These are phyloP conservation scores for Coleophoma eucalyptorum DNA, from an alignment of 2,329 filamentous ascomycete species.

Conservation along the genomic window DNA sequence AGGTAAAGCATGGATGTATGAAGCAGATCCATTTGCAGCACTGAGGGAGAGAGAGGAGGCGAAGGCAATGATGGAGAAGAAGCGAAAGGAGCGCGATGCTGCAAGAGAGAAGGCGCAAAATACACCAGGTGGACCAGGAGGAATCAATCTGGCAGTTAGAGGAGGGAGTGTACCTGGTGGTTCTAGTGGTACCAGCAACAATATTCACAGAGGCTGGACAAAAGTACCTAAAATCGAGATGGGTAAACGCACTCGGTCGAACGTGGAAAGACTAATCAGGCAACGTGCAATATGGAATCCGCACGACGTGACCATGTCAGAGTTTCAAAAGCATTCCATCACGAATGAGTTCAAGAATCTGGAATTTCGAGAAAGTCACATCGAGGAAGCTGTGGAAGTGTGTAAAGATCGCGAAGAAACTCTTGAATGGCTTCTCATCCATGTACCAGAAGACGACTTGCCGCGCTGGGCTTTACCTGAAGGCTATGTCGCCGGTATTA, in stretches of 20 bases:
- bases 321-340: slow-evolving; percentile 52
- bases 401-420: slow-evolving; percentile 92
- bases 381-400: slow-evolving; percentile 80
- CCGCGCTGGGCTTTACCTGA: slow-evolving; percentile 89
- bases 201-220: slow-evolving; percentile 69
- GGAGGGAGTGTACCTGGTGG: slow-evolving; percentile 34
- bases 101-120: slow-evolving; percentile 64
- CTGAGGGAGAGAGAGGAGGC: slow-evolving; percentile 76
- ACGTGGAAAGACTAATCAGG: slow-evolving; percentile 77
- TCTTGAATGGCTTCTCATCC: slow-evolving; percentile 92
- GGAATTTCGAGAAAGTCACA: slow-evolving; percentile 85
- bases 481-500: slow-evolving; percentile 86
- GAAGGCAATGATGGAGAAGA: slow-evolving; percentile 73
- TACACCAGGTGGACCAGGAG: slow-evolving; percentile 52
- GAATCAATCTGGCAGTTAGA: slow-evolving; percentile 42
- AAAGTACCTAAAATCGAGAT: slow-evolving; percentile 89
- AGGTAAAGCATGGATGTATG: slow-evolving; percentile 86
- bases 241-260: slow-evolving; percentile 73
- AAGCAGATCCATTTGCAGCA: slow-evolving; percentile 87
- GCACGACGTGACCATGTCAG: slow-evolving; percentile 63
- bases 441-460: slow-evolving; percentile 96
- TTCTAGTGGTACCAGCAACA: slow-evolving; percentile 26
- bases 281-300: slow-evolving; percentile 84
- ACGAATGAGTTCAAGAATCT: slow-evolving; percentile 72
- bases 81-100: slow-evolving; percentile 66